Evolutionary conservation across 176 grass and related monocot species (phyloP).

Genomic region (Triticum timopheevii): DNA sequence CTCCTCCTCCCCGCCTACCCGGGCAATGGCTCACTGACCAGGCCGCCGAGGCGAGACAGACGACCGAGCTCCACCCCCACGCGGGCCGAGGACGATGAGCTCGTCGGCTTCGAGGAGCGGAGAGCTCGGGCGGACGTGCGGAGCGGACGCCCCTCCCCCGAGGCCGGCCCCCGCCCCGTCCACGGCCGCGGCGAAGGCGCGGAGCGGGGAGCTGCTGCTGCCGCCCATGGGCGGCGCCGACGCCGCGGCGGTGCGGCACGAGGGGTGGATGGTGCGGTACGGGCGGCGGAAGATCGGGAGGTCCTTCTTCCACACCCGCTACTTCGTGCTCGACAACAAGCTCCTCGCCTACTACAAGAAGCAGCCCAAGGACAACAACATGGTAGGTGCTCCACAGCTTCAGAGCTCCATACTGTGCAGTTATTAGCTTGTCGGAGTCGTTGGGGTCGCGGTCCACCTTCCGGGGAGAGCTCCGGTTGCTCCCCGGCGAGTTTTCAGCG

Average conservation of each 20-base stretch:
- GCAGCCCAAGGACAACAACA: conserved; percentile 76
- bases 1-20: background rate
- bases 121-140: background rate
- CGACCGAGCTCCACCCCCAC: background rate
- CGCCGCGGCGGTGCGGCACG: conserved; percentile 27
- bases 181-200: background rate
- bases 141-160: background rate
- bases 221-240: background rate
- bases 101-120: conserved; percentile 33
- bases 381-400: conserved; percentile 32
- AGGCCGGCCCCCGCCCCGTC: background rate
- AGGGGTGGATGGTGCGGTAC: conserved; percentile 89
- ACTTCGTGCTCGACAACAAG: conserved; percentile 74
- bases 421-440: background rate
- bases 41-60: background rate
- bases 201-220: conserved; percentile 33
- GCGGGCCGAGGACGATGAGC: conserved; percentile 13
- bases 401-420: too few species aligned
- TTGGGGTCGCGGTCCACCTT: background rate
- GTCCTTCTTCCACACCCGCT: conserved; percentile 73
- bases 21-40: conserved; percentile 11
- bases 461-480: background rate
- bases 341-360: conserved; percentile 85
- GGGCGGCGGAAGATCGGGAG: conserved; percentile 86
- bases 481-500: background rate